Conservation (phyloP, 73 alveolate species). For the Stentor coeruleus region DNA sequence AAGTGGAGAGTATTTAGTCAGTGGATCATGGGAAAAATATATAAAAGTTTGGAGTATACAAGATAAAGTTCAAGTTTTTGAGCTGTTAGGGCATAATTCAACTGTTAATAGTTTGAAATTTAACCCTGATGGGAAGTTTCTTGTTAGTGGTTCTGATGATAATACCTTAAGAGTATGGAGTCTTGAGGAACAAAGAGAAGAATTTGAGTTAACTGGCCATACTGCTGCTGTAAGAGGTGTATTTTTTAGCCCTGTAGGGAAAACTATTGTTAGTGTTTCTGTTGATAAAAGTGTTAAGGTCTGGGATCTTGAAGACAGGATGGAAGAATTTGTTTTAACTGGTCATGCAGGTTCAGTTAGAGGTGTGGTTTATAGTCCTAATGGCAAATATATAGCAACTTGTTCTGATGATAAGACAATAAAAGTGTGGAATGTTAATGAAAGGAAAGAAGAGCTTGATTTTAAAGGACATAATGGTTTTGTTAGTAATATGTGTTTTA, state of each 20-base stretch:
- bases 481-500: constrained; percentile 64
- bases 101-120: too few relatives aligned
- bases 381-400: constrained; percentile 68
- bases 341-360: constrained; percentile 93
- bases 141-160: constrained; percentile 83
- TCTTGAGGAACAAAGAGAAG: constrained; percentile 66
- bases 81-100: too few relatives aligned
- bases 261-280: constrained; percentile 65
- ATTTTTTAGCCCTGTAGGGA: constrained; percentile 59
- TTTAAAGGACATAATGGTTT: constrained; percentile 77
- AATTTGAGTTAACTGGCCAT: constrained; percentile 76
- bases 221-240: constrained; percentile 80
- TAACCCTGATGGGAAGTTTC: constrained; percentile 69
- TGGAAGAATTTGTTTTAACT: too few relatives aligned
- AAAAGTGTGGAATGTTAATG: constrained; percentile 63
- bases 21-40: too few relatives aligned
- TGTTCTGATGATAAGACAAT: constrained; percentile 64
- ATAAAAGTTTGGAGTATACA: too few relatives aligned
- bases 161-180: constrained; percentile 89
- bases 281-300: constrained; percentile 69
- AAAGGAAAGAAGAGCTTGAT: constrained; percentile 42
- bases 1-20: too few relatives aligned
- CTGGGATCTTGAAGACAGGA: constrained; percentile 78
- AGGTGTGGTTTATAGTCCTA: constrained; percentile 73
- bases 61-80: too few relatives aligned